Evolutionary conservation across 352 stramenopile species (phyloP), one percentile per base, ranked within the genome.

Genomic region (Phytophthora sansomeana): DNA sequence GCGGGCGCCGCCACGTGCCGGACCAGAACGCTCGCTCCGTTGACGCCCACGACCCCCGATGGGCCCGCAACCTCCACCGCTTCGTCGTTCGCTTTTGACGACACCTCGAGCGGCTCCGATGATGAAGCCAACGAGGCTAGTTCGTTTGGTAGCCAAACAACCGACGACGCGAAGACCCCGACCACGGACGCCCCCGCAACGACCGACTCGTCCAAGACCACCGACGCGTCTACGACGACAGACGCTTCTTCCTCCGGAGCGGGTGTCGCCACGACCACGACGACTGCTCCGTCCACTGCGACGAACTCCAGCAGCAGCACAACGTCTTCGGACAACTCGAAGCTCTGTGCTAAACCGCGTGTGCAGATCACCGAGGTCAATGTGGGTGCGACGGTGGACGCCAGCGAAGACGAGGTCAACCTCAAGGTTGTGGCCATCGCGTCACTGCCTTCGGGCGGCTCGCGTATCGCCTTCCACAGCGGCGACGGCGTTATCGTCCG

Each of bases 231-330:
- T 8, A n/a, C 35, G 21, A 60, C 53, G 1, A 14, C 32, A 13
- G 49, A 57, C 14, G 7, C 33, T n/a, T 30, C 39, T 50, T 51
- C 52, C 6, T 47, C 36, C 10, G 36, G 32, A 33, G 48, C 49
- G 11, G 51, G 39, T 13, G 33, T 26, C 10, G 36, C 51, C 11
- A n/a, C 49, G 19, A 30, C 48, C n/a, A 28, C 19, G 13, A 47
- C 50, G 17, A 38, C 32, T 7, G 36, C 36, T 21, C 50, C 50
- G 14, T 58, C 50, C 6, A 36, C 17, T 6, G 51, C 51, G 24
- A 39, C 51, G 5, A 58, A 75, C 55, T 61, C 55, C 38, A 75
- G 76, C 33, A 53, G 14, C 29, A 28, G 24, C 11, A 14, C 36
- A n/a, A 42, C 36, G 14, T 52, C 44, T 14, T 52, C 48, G 50